Conservation (phyloP, 139 green algal genomes). For the Coelastrella sp. region DNA sequence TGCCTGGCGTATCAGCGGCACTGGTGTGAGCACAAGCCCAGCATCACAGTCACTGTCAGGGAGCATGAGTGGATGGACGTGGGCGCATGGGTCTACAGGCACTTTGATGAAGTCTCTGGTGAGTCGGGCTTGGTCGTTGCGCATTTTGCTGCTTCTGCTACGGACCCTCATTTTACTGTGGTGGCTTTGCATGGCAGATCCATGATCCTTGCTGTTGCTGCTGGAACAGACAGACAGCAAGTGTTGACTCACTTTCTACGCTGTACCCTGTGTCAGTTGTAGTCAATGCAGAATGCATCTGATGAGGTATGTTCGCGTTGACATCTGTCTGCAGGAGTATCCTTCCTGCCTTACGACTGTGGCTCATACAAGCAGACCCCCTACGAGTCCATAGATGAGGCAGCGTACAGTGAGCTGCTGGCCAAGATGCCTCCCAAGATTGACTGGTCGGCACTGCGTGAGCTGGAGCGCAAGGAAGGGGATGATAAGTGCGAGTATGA, state of each 20-base stretch:
- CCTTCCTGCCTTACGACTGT: conserved; percentile 64
- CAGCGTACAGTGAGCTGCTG: conserved; percentile 47
- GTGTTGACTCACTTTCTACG: too few relatives aligned
- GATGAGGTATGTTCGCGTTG: background rate
- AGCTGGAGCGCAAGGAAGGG: conserved; percentile 52
- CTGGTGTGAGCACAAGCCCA: conserved; percentile 69
- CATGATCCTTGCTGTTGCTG: too few relatives aligned
- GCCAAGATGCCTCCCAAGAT: conserved; percentile 55
- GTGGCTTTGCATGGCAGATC: too few relatives aligned
- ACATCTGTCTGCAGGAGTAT: conserved; percentile 53
- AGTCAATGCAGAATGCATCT: too few relatives aligned
- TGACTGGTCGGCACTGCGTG: conserved; percentile 49
- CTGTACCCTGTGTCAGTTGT: too few relatives aligned
- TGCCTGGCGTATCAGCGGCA: conserved; percentile 62
- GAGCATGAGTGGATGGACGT: conserved; percentile 64
- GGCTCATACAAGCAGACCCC: conserved; percentile 62
- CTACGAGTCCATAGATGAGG: conserved; percentile 55
- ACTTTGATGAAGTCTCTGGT: conserved; percentile 64
- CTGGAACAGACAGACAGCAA: too few relatives aligned
- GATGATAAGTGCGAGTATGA: conserved; percentile 58
- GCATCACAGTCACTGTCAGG: conserved; percentile 58
- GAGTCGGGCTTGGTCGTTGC: background rate
- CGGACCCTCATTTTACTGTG: too few relatives aligned
- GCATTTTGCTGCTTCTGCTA: too few relatives aligned
- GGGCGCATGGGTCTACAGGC: conserved; percentile 64